Base-by-base conservation (phyloP, 169 alveolate genomes). In the Plasmodium berghei region DNA sequence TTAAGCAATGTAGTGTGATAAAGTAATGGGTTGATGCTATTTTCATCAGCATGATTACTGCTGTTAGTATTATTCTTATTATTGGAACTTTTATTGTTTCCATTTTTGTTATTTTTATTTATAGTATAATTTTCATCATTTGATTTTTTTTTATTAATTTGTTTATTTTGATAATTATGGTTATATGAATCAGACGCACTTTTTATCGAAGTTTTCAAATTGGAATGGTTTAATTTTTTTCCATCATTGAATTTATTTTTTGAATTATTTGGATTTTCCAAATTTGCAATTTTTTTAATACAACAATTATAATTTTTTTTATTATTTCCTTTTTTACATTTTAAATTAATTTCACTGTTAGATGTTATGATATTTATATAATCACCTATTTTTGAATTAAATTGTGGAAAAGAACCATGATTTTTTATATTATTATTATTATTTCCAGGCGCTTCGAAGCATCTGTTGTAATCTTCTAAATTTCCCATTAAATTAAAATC, bases 401-500 rank as follows among this genome's bases (percentile, higher is more conserved):
- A 55, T 12, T 63, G 63, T 45, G 49, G 69, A 22, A 80, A 67
- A 10, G 73, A 45, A 67, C 54, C 83, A 40, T 71, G 54, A 22
- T 26, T 58, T 66, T 80, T 80, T 16, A 18, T 2, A 28, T 56
- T 80, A 34, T 34, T 80, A 34, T 34, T 58, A 42, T 46, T 55
- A 66, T 46, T 52, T 46, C 49, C 20, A 67, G 90, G 69, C 16
- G 26, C 56, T 66, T 69, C 83, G 49, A 80, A 62, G 45, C 83
- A 62, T 22, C 67, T 54, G 56, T 45, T 67, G 67, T 80, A 80
- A 54, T 42, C 66, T 72, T 80, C 90, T 48, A 80, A 66, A 34
- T 80, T 80, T n/a, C 69, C 90, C 72, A 80, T 80, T 26, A 80
- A 71, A 48, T 67, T 67, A 59, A 67, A 66, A 40, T 80, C 90